Conservation (phyloP, 495 filamentous ascomycete species). For the Tetracladium setigerum region DNA sequence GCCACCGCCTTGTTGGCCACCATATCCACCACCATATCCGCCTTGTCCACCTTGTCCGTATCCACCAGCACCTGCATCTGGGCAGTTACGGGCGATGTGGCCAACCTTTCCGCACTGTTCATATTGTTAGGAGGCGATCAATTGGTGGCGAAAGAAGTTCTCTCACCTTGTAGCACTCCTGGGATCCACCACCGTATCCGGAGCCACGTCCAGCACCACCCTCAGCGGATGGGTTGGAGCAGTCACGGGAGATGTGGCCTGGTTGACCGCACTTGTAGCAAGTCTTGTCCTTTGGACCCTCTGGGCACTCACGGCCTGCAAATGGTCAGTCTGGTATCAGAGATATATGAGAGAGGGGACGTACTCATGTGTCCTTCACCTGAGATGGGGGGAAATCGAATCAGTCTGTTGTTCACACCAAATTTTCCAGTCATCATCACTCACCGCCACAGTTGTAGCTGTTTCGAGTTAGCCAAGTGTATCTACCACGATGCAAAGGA, state of each 20-base stretch:
- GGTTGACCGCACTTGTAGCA: conserved; percentile 89
- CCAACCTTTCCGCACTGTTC: conserved; percentile 78
- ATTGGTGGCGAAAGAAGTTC: too few relatives aligned
- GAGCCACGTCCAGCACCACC: conserved; percentile 37
- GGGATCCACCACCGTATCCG: conserved; percentile 22
- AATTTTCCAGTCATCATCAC: conserved; percentile 20
- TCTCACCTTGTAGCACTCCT: conserved; percentile 83
- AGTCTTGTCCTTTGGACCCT: conserved; percentile 85
- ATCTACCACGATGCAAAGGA: neutral
- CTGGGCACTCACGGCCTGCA: conserved; percentile 78
- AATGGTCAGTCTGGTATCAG: conserved; percentile 7
- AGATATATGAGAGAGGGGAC: conserved; percentile 21
- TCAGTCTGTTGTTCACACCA: conserved; percentile 8
- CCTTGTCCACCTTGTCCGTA: conserved; percentile 30
- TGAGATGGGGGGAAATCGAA: conserved; percentile 42
- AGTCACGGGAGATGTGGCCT: conserved; percentile 94
- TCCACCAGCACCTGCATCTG: conserved; percentile 41
- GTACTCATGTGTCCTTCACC: conserved; percentile 75
- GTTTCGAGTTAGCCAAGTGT: conserved; percentile 25
- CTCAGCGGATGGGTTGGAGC: conserved; percentile 51
- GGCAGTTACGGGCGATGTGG: conserved; percentile 96
- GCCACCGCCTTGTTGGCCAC: conserved; percentile 37
- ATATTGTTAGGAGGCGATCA: neutral
- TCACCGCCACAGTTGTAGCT: conserved; percentile 77
- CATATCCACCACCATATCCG: conserved; percentile 31